These are phyloP conservation scores for Ceratobasidium sp. DNA, from an alignment of 1,284 basidiomycete species.

Conservation along the genomic window DNA sequence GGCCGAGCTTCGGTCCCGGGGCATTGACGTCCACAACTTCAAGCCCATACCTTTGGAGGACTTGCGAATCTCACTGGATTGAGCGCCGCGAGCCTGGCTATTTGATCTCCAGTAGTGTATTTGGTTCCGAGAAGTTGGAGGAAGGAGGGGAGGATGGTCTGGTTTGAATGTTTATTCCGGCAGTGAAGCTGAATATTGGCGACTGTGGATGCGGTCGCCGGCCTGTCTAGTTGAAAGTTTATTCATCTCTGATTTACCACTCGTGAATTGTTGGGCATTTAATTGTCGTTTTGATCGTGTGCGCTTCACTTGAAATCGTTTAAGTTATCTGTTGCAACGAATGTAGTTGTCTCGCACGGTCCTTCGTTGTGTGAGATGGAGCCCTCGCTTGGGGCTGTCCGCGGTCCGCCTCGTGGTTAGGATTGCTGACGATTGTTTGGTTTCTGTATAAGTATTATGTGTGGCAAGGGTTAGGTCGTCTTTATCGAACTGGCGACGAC, in stretches of 20 bases:
- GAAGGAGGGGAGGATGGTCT: slow-evolving; percentile 1
- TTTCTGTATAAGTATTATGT: no score
- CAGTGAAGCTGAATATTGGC: slow-evolving; percentile 5
- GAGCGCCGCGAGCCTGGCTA: slow-evolving; percentile 47
- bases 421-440: neutral
- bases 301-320: neutral
- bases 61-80: slow-evolving; percentile 89
- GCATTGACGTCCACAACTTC: slow-evolving; percentile 90
- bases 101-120: slow-evolving; percentile 7
- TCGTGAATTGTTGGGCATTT: slow-evolving; percentile 29
- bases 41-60: slow-evolving; percentile 93
- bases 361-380: neutral
- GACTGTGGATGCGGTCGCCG: slow-evolving; percentile 31
- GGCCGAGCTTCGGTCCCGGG: slow-evolving; percentile 82
- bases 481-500: no score
- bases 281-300: neutral
- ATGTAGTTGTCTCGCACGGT: neutral
- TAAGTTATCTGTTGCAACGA: slow-evolving; percentile 30
- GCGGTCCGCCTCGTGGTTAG: neutral
- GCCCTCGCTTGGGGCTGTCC: neutral
- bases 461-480: no score
- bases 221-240: slow-evolving; percentile 23
- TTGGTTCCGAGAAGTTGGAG: slow-evolving; percentile 28
- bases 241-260: slow-evolving; percentile 37
- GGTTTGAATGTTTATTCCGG: slow-evolving; percentile 22